Percentiles rank a stretch among this genome's conserved stretches.
Evolutionary conservation across 1,284 basidiomycete genomes (phyloP).

Genomic region (Neonothopanus nambi): DNA sequence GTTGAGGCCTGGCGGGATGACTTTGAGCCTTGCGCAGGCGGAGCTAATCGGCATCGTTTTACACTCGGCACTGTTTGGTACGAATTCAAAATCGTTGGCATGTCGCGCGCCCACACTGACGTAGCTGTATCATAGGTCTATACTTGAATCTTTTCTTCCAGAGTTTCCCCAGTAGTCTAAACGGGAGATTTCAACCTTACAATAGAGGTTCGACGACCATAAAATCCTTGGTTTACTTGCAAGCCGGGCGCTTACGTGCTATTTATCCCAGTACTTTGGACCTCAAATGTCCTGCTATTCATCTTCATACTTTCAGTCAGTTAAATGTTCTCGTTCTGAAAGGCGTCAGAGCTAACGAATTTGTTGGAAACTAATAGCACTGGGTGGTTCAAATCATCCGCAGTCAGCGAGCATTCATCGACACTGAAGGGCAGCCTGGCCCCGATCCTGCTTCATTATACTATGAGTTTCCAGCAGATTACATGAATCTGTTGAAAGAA

Average conservation of each 20-base stretch:
- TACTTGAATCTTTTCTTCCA: constrained; percentile 5
- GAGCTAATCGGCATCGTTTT: constrained; percentile 10
- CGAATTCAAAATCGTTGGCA: not conserved
- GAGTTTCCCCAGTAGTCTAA: constrained; percentile 6
- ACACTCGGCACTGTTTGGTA: constrained; percentile 9
- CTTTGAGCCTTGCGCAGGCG: constrained; percentile 6
- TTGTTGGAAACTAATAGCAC: not conserved
- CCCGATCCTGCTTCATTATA: constrained; percentile 5
- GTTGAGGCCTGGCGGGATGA: not conserved
- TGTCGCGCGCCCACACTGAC: no score
- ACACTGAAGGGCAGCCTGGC: constrained; percentile 1
- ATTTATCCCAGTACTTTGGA: not conserved
- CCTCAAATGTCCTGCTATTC: constrained; percentile 4
- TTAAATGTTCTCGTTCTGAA: not conserved
- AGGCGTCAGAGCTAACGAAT: no score
- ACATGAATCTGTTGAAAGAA: constrained; percentile 9
- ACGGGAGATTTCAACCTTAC: not conserved
- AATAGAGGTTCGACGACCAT: constrained; percentile 4
- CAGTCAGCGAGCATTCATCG: constrained; percentile 9
- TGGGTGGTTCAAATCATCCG: constrained; percentile 11
- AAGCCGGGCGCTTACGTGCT: not conserved
- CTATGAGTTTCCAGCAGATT: constrained; percentile 8
- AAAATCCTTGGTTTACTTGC: not conserved
- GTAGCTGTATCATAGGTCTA: not conserved
- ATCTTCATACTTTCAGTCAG: constrained; percentile 4